These are phyloP conservation scores for Pseudoperonospora humuli DNA, from an alignment of 352 stramenopile genomes.

Conservation along the genomic window DNA sequence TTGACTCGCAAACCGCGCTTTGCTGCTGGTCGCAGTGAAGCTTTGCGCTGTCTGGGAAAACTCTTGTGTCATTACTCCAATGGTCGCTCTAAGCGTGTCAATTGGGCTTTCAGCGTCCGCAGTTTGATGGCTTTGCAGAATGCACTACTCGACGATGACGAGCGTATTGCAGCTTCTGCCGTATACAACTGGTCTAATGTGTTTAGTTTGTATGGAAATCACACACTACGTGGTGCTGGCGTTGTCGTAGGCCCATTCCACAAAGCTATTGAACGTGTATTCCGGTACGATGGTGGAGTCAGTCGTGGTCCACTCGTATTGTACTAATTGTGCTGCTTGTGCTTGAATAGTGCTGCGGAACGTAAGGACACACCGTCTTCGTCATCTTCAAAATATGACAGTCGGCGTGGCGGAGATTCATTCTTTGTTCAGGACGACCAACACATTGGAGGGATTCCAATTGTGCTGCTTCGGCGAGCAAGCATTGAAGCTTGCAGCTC, in stretches of 20 bases:
- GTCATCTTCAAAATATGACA: constrained; percentile 30
- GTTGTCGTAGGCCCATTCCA: constrained; percentile 76
- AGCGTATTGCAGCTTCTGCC: constrained; percentile 67
- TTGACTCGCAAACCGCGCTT: constrained; percentile 67
- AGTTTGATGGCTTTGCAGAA: constrained; percentile 77
- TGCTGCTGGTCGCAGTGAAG: constrained; percentile 62
- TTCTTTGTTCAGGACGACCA: constrained; percentile 59
- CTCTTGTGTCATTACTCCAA: constrained; percentile 60
- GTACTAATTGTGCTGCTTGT: background rate
- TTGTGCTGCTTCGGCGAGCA: constrained; percentile 63
- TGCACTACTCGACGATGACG: constrained; percentile 71
- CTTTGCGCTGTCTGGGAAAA: constrained; percentile 67
- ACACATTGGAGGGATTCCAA: constrained; percentile 60
- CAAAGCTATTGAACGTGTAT: constrained; percentile 67
- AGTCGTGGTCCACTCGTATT: background rate
- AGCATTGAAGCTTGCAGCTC: constrained; percentile 79
- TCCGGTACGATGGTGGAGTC: constrained; percentile 15
- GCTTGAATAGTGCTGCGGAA: constrained; percentile 20
- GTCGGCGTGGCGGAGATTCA: constrained; percentile 29
- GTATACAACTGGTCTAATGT: constrained; percentile 83
- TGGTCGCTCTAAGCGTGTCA: constrained; percentile 69
- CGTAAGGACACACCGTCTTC: constrained; percentile 26
- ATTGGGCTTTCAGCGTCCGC: constrained; percentile 78
- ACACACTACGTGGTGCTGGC: constrained; percentile 70
- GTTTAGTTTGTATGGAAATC: constrained; percentile 73